These are phyloP conservation scores for Penicillium sumatraense DNA, from an alignment of 2,329 filamentous ascomycete genomes.

Conservation along the genomic window DNA sequence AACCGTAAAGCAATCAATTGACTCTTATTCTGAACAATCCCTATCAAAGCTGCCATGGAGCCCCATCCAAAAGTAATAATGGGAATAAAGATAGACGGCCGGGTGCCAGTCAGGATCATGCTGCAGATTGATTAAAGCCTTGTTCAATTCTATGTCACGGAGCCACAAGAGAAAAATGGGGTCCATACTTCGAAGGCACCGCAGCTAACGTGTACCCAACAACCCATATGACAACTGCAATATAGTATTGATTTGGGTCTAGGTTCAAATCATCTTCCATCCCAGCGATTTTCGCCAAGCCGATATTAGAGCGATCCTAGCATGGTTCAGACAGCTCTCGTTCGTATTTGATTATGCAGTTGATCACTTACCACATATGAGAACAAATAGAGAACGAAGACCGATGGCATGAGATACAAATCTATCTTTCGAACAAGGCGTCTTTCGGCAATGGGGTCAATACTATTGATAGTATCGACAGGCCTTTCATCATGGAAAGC, in stretches of 20 bases:
- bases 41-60: constrained; percentile 2
- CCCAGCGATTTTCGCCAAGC: constrained; percentile 7
- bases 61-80: constrained; percentile 8
- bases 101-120: constrained; percentile 4
- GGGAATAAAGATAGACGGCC: constrained; percentile 8
- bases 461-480: too few species aligned
- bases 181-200: constrained; percentile 3
- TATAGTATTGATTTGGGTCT: constrained; percentile 7
- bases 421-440: constrained; percentile 8
- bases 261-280: constrained; percentile 6
- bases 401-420: constrained; percentile 5
- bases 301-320: constrained; percentile 10
- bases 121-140: neutral
- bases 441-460: neutral
- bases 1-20: constrained; percentile 3
- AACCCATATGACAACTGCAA: constrained; percentile 7
- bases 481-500: neutral
- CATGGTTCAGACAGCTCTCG: neutral
- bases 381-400: constrained; percentile 8
- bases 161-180: neutral
- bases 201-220: constrained; percentile 7
- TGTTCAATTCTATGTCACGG: neutral
- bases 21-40: neutral
- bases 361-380: constrained; percentile 5
- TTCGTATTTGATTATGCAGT: neutral